phyloP scores from a whole-genome alignment of 768 basidiomycete genomes.

The Trametes elegans region DNA sequence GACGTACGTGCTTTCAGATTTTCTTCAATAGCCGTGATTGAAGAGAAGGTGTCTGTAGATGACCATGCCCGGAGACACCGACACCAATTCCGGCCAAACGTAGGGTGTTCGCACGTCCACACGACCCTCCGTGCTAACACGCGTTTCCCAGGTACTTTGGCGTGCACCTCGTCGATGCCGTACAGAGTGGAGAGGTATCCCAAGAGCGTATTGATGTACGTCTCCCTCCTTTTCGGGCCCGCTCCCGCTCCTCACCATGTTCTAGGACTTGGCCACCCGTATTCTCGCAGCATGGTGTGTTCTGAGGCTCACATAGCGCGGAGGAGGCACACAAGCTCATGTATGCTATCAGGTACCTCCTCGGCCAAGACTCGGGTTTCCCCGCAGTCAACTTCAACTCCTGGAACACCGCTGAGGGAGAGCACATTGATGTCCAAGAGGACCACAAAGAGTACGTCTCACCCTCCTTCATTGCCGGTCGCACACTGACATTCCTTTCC shows the following conservation, averaged over 20 bases:
- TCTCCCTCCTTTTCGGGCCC: neutral
- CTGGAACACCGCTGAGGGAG: slow-evolving; percentile 36
- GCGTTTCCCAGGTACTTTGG: slow-evolving; percentile 54
- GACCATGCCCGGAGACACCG: slow-evolving; percentile 70
- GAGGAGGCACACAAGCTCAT: too few relatives aligned
- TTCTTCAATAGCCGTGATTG: neutral
- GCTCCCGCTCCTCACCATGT: too few relatives aligned
- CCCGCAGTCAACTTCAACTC: slow-evolving; percentile 69
- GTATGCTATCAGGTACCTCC: slow-evolving; percentile 36
- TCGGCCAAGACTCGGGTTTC: slow-evolving; percentile 58
- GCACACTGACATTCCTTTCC: neutral
- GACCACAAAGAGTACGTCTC: slow-evolving; percentile 47
- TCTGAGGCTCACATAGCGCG: too few relatives aligned
- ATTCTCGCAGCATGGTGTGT: slow-evolving; percentile 72
- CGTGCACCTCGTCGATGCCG: slow-evolving; percentile 52
- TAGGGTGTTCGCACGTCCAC: neutral
- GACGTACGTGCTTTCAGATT: slow-evolving; percentile 42
- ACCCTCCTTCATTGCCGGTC: slow-evolving; percentile 22
- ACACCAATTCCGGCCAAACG: slow-evolving; percentile 21
- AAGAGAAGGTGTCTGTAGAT: slow-evolving; percentile 39
- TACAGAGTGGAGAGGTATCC: slow-evolving; percentile 60
- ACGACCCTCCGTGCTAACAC: neutral
- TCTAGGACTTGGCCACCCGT: slow-evolving; percentile 61
- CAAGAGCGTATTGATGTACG: slow-evolving; percentile 49
- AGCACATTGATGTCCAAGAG: slow-evolving; percentile 60